phyloP scores from a whole-genome alignment of 2,329 filamentous ascomycete genomes.

The Pyricularia sp. region DNA sequence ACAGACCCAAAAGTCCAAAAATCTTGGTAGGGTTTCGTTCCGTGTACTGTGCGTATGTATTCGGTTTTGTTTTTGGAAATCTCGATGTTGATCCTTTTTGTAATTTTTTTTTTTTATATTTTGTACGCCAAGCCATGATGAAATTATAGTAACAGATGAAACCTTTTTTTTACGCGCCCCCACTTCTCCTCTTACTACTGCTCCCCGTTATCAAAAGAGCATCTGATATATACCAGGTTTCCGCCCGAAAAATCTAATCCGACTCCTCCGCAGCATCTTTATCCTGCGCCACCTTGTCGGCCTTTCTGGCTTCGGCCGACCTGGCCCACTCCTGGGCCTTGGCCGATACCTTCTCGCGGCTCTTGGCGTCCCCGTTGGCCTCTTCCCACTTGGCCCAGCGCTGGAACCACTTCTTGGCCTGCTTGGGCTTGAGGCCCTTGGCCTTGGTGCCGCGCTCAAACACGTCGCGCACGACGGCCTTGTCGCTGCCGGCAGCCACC shows the following conservation, averaged over 20 bases:
- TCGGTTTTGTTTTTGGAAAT: background rate
- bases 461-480: slow-evolving; percentile 51
- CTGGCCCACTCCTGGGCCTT: slow-evolving; percentile 60
- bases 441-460: slow-evolving; percentile 67
- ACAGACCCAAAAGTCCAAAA: background rate
- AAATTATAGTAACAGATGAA: background rate
- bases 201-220: background rate
- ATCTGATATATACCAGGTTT: background rate
- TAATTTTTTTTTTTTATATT: background rate
- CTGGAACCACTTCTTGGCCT: slow-evolving; percentile 81
- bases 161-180: background rate
- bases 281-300: slow-evolving; percentile 7
- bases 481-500: slow-evolving; percentile 40
- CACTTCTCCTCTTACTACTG: background rate
- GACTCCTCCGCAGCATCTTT: background rate
- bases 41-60: background rate
- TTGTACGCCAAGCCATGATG: background rate
- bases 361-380: slow-evolving; percentile 55
- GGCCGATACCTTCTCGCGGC: slow-evolving; percentile 55
- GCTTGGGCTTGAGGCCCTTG: slow-evolving; percentile 63
- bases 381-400: slow-evolving; percentile 86
- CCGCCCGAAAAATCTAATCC: background rate
- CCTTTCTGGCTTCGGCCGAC: slow-evolving; percentile 25
- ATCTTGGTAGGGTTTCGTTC: background rate
- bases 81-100: background rate